phyloP scores from a whole-genome alignment of 1,284 basidiomycete species.

The Cryptococcus floricola region DNA sequence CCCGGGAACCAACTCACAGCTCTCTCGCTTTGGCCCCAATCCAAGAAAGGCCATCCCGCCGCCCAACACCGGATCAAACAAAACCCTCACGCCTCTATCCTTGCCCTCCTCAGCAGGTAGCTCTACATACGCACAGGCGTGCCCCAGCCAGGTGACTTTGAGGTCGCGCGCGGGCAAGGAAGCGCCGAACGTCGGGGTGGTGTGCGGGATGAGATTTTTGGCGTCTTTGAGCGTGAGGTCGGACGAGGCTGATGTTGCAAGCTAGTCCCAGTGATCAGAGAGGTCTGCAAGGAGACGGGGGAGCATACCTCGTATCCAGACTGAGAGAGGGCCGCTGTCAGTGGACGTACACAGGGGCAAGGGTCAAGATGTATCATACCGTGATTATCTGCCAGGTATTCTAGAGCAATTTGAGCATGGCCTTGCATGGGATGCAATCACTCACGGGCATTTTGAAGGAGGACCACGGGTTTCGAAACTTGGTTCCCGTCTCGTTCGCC shows the following conservation, averaged over 20 bases:
- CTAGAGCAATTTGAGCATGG: background rate
- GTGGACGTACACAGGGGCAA: too few species aligned
- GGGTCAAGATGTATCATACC: background rate
- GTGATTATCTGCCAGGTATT: background rate
- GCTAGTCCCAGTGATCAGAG: background rate
- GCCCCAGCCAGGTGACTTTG: constrained; percentile 68
- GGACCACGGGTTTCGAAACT: constrained; percentile 53
- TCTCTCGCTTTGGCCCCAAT: constrained; percentile 59
- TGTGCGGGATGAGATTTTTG: constrained; percentile 22
- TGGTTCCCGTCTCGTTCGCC: constrained; percentile 31
- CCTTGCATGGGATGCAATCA: background rate
- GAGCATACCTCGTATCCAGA: constrained; percentile 3
- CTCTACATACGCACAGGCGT: constrained; percentile 69
- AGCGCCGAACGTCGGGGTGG: constrained; percentile 29
- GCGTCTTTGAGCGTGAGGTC: constrained; percentile 16
- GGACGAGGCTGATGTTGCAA: constrained; percentile 3
- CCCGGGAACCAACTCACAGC: constrained; percentile 47
- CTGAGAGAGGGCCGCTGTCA: background rate
- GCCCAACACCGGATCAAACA: constrained; percentile 69
- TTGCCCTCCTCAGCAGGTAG: constrained; percentile 49
- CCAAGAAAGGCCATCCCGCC: constrained; percentile 59
- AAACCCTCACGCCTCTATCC: constrained; percentile 58
- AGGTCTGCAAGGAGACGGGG: background rate
- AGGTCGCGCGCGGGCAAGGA: constrained; percentile 37
- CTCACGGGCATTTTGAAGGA: constrained; percentile 39